Percentiles rank a stretch among this genome's conserved stretches.
Evolutionary conservation across 2,329 filamentous ascomycete genomes (phyloP).

Genomic region (Westerdykella ornata): DNA sequence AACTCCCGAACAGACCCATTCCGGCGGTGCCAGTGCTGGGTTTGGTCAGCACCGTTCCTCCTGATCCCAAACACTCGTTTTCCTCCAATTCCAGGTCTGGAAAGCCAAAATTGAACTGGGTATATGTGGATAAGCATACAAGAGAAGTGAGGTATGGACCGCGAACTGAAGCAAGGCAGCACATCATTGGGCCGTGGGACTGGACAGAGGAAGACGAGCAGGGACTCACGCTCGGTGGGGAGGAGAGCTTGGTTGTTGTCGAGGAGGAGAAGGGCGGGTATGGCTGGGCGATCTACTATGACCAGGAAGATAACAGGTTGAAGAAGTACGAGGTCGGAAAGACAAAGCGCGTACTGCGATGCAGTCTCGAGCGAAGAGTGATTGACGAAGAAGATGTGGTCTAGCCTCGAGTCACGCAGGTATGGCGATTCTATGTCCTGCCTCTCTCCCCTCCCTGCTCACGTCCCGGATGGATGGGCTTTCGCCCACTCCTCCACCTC

Average conservation of each 20-base stretch:
- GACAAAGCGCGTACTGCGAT: constrained; percentile 39
- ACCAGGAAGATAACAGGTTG: constrained; percentile 43
- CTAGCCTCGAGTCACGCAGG: no score
- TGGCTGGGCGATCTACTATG: constrained; percentile 51
- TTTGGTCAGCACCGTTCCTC: constrained; percentile 45
- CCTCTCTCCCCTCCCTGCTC: neutral
- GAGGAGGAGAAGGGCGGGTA: constrained; percentile 45
- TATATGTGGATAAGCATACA: constrained; percentile 57
- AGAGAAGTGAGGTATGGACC: constrained; percentile 58
- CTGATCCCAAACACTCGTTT: constrained; percentile 29
- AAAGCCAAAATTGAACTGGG: constrained; percentile 59
- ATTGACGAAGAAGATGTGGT: constrained; percentile 11
- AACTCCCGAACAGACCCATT: constrained; percentile 32
- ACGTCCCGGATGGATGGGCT: neutral
- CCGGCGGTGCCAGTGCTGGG: constrained; percentile 39
- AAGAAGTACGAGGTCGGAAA: constrained; percentile 33
- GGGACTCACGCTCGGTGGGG: constrained; percentile 49
- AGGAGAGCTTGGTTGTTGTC: constrained; percentile 52
- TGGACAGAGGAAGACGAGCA: constrained; percentile 61
- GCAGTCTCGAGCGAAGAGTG: constrained; percentile 41
- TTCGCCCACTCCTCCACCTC: constrained; percentile 1
- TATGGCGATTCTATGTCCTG: neutral
- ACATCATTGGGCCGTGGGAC: constrained; percentile 74
- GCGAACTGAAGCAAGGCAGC: constrained; percentile 62
- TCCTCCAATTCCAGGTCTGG: constrained; percentile 3